Conservation (phyloP, 2,329 filamentous ascomycete genomes). For the Aspergillus sp. region DNA sequence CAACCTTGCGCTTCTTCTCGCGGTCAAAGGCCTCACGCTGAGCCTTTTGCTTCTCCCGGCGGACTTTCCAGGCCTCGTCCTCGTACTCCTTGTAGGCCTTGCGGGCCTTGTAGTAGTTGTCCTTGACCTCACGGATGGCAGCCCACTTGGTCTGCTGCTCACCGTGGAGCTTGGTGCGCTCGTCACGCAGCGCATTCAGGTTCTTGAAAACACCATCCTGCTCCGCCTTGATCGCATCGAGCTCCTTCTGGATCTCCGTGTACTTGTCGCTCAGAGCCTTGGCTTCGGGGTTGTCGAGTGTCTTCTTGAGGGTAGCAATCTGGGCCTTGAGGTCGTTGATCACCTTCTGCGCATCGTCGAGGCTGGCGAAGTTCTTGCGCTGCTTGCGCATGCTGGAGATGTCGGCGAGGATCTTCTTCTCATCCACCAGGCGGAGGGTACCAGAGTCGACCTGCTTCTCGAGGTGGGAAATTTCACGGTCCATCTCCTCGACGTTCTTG, state of each 20-base stretch:
- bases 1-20: constrained; percentile 52
- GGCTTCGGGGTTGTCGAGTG: constrained; percentile 85
- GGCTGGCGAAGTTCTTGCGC: constrained; percentile 84
- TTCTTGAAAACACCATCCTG: constrained; percentile 90
- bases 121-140: constrained; percentile 82
- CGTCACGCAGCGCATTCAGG: constrained; percentile 78
- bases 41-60: constrained; percentile 73
- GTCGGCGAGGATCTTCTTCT: constrained; percentile 88
- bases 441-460: constrained; percentile 85
- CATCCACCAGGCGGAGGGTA: constrained; percentile 92
- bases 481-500: constrained; percentile 86
- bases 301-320: constrained; percentile 85
- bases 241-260: constrained; percentile 78
- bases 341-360: constrained; percentile 81
- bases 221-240: constrained; percentile 87
- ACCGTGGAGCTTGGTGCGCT: constrained; percentile 77
- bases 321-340: constrained; percentile 86
- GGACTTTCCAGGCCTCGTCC: constrained; percentile 74
- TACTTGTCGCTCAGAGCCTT: constrained; percentile 87
- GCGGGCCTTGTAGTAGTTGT: constrained; percentile 78
- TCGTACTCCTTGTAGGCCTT: constrained; percentile 84
- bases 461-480: constrained; percentile 75
- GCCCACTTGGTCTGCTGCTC: constrained; percentile 85
- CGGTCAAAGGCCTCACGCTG: constrained; percentile 65
- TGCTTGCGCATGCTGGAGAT: constrained; percentile 81